Conservation (phyloP, 1,284 basidiomycete species). For the Naganishia sp. region DNA sequence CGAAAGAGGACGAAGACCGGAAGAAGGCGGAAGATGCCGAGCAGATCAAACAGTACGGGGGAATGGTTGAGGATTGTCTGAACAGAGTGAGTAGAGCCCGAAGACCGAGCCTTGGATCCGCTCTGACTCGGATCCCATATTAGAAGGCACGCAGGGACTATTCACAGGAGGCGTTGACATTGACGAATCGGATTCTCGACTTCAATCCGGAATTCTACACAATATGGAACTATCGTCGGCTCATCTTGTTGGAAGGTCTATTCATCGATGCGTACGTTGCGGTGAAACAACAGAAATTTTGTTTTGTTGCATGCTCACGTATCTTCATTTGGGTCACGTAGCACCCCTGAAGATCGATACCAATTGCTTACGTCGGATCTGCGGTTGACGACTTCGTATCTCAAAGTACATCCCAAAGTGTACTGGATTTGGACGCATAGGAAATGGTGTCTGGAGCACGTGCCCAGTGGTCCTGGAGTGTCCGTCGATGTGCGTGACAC, state of each 20-base stretch:
- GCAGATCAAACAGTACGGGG: slow-evolving; percentile 73
- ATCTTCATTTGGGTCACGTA: slow-evolving; percentile 44
- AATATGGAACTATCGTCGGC: slow-evolving; percentile 85
- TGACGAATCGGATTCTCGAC: slow-evolving; percentile 74
- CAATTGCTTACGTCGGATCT: slow-evolving; percentile 70
- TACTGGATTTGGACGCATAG: slow-evolving; percentile 98
- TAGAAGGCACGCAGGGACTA: slow-evolving; percentile 71
- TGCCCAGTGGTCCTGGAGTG: slow-evolving; percentile 67
- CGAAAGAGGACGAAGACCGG: slow-evolving; percentile 65
- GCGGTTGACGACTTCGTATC: slow-evolving; percentile 72
- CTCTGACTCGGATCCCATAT: neutral
- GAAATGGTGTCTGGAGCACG: slow-evolving; percentile 83
- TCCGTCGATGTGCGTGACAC: neutral
- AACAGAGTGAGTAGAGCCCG: slow-evolving; percentile 59
- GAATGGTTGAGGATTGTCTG: slow-evolving; percentile 67
- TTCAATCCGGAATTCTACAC: slow-evolving; percentile 89
- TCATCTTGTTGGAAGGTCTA: slow-evolving; percentile 71
- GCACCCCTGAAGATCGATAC: slow-evolving; percentile 66
- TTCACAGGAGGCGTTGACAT: slow-evolving; percentile 66
- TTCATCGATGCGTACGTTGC: slow-evolving; percentile 65
- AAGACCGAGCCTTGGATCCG: neutral
- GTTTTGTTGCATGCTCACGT: neutral
- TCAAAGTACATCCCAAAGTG: slow-evolving; percentile 84
- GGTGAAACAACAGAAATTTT: neutral
- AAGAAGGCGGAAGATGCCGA: slow-evolving; percentile 68